Evolutionary conservation across 768 basidiomycete species (phyloP), one percentile per base, ranked within the genome.

Genomic region (Termitomyces sp.): DNA sequence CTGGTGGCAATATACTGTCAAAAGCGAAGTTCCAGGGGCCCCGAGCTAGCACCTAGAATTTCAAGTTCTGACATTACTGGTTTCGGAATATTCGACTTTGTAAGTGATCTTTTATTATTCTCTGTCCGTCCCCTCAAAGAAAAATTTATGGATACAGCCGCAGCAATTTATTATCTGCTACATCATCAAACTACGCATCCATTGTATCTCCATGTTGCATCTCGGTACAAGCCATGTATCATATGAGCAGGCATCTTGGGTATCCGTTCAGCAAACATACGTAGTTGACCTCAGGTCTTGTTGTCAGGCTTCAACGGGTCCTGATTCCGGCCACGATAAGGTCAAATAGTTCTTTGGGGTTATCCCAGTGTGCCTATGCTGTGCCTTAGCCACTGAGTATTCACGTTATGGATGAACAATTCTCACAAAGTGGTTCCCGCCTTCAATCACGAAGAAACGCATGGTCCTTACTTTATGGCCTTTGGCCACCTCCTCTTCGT

Each of bases 11-110:
- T 4, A 2, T 24, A 9, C 58, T 49, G 30, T 2, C 51, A 7
- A 59, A 58, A 22, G 12, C 48, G 47, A 59, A 58, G 45, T 7
- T 44, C 11, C 50, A 54, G 45, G 51, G 47, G 4, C 55, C 55
- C 6, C 55, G 55, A 52, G 52, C 30, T 2, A 57, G 56, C 36
- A 41, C 56, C 6, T 55, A 36, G 34, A 55, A 33, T 15, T n/a
- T 13, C 33, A 16, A 13, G 16, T 12, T 52, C 36, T 52, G 15
- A 8, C 18, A 6, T 30, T 18, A n/a, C 37, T 22, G 24, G 37
- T n/a, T 39, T 13, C 18, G 6, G 6, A 27, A 52, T 16, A 15
- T 50, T 7, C 1, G 8, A 9, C 36, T 36, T 39, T 6, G 34
- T 22, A 15, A 51, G 34, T 7, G 34, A 7, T 2, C 8, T 12